phyloP scores from a whole-genome alignment of 1,139 yeast species.

The Debaryomycetaceae sp. region DNA sequence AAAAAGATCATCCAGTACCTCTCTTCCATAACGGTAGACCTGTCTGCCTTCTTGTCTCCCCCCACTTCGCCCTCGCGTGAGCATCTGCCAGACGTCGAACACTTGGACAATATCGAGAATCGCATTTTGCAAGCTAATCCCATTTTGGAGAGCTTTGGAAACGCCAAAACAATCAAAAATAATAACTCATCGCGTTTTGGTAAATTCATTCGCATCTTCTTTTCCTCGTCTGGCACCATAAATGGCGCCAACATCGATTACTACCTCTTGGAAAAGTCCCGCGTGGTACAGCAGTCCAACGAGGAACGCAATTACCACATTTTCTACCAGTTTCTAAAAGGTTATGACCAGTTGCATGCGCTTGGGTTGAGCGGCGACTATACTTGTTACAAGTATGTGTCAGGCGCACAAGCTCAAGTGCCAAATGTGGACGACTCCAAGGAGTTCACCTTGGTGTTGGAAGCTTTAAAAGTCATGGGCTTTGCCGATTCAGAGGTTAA shows the following conservation, averaged over 20 bases:
- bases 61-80: slow-evolving; percentile 4
- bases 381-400: slow-evolving; percentile 47
- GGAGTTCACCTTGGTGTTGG: slow-evolving; percentile 50
- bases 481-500: slow-evolving; percentile 45
- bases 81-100: slow-evolving; percentile 4
- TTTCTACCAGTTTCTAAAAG: slow-evolving; percentile 76
- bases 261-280: slow-evolving; percentile 85
- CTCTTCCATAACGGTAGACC: slow-evolving; percentile 51
- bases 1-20: slow-evolving; percentile 88
- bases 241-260: slow-evolving; percentile 91
- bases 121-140: slow-evolving; percentile 93
- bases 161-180: slow-evolving; percentile 91
- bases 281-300: slow-evolving; percentile 72
- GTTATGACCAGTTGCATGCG: slow-evolving; percentile 43
- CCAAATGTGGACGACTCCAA: slow-evolving; percentile 65
- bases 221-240: slow-evolving; percentile 52
- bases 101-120: slow-evolving; percentile 44
- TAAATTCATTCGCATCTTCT: slow-evolving; percentile 83
- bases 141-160: slow-evolving; percentile 91
- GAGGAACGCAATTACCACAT: slow-evolving; percentile 87
- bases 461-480: slow-evolving; percentile 69
- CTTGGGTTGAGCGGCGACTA: slow-evolving; percentile 39
- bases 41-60: slow-evolving; percentile 1
- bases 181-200: slow-evolving; percentile 96
- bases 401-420: slow-evolving; percentile 40